Evolutionary conservation across 2,329 filamentous ascomycete genomes (phyloP).

Genomic region (Capronia coronata): DNA sequence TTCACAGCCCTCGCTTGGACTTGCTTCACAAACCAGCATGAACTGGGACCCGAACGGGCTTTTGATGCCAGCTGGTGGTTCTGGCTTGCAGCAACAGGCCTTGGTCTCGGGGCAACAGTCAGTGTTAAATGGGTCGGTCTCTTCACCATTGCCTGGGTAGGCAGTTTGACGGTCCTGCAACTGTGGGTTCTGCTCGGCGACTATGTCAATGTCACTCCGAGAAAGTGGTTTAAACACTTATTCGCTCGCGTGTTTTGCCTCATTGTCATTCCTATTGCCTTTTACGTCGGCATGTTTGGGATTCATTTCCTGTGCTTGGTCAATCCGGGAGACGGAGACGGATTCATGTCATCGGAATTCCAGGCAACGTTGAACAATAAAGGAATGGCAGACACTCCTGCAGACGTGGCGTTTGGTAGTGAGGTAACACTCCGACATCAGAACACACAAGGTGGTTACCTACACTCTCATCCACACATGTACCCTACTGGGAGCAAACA

Average conservation of each 20-base stretch:
- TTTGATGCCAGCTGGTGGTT: slow-evolving; percentile 96
- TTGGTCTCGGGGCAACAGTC: slow-evolving; percentile 79
- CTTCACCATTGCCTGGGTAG: slow-evolving; percentile 98
- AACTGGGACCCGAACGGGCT: slow-evolving; percentile 79
- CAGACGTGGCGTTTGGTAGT: slow-evolving; percentile 84
- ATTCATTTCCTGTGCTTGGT: slow-evolving; percentile 91
- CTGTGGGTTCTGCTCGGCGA: slow-evolving; percentile 94
- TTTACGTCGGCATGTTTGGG: slow-evolving; percentile 95
- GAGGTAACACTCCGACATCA: slow-evolving; percentile 80
- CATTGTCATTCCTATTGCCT: slow-evolving; percentile 76
- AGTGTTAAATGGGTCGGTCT: slow-evolving; percentile 99
- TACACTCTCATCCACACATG: slow-evolving; percentile 96
- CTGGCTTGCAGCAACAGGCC: slow-evolving; percentile 80
- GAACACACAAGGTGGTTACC: slow-evolving; percentile 95
- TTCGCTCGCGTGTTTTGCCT: slow-evolving; percentile 85
- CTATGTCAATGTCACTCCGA: slow-evolving; percentile 73
- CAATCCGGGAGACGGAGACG: slow-evolving; percentile 94
- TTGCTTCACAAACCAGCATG: slow-evolving; percentile 94
- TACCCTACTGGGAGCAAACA: slow-evolving; percentile 97
- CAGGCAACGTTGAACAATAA: slow-evolving; percentile 96
- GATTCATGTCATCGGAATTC: slow-evolving; percentile 99
- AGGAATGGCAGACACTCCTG: slow-evolving; percentile 89
- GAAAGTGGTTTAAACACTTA: slow-evolving; percentile 88
- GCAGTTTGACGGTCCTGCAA: slow-evolving; percentile 80
- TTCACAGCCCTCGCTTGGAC: slow-evolving; percentile 85